Conservation (phyloP, 768 basidiomycete species). For the Russula earlei region DNA sequence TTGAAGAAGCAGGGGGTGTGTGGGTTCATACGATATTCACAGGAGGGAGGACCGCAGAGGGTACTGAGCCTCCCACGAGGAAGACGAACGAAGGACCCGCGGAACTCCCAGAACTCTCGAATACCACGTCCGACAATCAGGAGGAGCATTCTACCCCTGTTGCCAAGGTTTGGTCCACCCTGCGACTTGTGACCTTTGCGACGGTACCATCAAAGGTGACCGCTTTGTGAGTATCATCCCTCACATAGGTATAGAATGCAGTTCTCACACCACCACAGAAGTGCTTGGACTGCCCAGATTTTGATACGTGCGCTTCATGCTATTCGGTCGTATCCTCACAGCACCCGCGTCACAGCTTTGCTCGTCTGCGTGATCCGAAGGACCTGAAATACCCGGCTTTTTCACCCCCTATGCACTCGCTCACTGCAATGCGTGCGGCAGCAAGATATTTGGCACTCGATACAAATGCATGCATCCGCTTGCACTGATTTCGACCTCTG, state of each 20-base stretch:
- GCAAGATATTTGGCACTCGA: constrained; percentile 49
- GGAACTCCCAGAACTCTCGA: not conserved
- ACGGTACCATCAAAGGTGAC: constrained; percentile 55
- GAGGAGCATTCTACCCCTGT: not conserved
- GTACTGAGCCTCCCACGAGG: no score
- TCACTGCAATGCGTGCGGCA: constrained; percentile 52
- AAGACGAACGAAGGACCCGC: not conserved
- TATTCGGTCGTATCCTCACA: constrained; percentile 64
- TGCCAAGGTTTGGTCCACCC: constrained; percentile 36
- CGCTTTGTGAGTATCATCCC: constrained; percentile 65
- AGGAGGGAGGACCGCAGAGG: constrained; percentile 29
- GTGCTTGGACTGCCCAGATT: constrained; percentile 77
- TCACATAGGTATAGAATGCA: not conserved
- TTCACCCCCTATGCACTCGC: constrained; percentile 37
- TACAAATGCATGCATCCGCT: constrained; percentile 81
- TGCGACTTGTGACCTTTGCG: constrained; percentile 72
- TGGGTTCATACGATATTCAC: constrained; percentile 52
- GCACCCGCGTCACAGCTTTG: constrained; percentile 70
- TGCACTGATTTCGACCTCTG: constrained; percentile 83
- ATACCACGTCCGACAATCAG: not conserved
- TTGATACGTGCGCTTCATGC: constrained; percentile 64
- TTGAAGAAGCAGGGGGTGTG: constrained; percentile 54
- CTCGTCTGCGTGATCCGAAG: constrained; percentile 43
- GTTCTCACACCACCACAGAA: constrained; percentile 40
- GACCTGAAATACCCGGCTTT: constrained; percentile 35